phyloP scores from a whole-genome alignment of 2,329 filamentous ascomycete genomes.

The Hypocrella siamensis region DNA sequence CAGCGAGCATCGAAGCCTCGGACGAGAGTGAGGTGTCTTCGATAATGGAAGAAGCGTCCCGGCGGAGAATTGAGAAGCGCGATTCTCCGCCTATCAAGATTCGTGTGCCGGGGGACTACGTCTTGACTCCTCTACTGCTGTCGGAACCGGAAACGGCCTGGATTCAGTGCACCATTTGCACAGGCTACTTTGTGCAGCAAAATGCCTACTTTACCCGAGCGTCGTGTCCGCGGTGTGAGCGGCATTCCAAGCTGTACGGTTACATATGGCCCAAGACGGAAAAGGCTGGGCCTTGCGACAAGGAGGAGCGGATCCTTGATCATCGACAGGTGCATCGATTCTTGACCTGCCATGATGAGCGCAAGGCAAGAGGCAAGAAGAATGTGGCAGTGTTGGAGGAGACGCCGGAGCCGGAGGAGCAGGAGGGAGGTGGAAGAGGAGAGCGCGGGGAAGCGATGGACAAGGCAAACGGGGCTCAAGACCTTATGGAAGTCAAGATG shows the following conservation, averaged over 20 bases:
- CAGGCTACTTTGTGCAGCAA: conserved; percentile 67
- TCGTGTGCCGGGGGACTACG: conserved; percentile 64
- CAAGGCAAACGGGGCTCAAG: too few species aligned
- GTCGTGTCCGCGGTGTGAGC: conserved; percentile 82
- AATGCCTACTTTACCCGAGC: conserved; percentile 77
- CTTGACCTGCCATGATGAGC: conserved; percentile 54
- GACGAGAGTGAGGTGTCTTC: conserved; percentile 4
- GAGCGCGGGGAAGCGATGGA: too few species aligned
- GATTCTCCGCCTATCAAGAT: conserved; percentile 15
- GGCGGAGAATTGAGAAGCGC: conserved; percentile 14
- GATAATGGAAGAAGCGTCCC: conserved; percentile 3
- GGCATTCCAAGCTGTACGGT: conserved; percentile 90
- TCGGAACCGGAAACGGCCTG: conserved; percentile 62
- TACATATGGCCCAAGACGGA: conserved; percentile 95
- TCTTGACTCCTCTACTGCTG: conserved; percentile 61
- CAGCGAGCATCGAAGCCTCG: conserved; percentile 12
- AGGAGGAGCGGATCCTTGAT: conserved; percentile 58
- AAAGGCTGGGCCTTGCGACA: conserved; percentile 57
- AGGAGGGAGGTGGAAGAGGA: too few species aligned
- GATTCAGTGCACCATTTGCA: conserved; percentile 81
- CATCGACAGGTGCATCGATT: conserved; percentile 83
- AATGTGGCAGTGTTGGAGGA: conserved; percentile 10
- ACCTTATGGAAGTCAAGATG: too few species aligned
- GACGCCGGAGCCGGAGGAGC: conserved; percentile 12
- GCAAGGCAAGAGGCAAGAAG: conserved; percentile 29